These are phyloP conservation scores for Thymus mandschuricus DNA, from an alignment of 257 asterid species.

Conservation along the genomic window DNA sequence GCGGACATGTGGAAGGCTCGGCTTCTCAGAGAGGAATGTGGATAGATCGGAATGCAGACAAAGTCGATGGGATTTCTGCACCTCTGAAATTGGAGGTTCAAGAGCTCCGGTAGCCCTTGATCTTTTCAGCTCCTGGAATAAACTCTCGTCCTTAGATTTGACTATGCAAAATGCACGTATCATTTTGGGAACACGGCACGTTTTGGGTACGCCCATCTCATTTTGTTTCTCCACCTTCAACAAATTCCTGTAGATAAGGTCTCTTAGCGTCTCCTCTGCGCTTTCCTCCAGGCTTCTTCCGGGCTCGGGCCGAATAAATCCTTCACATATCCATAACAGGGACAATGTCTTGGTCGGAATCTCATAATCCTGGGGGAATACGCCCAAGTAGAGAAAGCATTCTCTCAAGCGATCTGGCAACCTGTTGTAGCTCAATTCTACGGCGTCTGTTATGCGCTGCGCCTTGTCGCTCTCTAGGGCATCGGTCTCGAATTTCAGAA, in stretches of 20 bases:
- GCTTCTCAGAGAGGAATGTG: conserved; percentile 29
- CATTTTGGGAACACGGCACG: conserved; percentile 50
- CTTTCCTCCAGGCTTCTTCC: conserved; percentile 36
- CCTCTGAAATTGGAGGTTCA: conserved; percentile 20
- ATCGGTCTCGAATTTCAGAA: background rate
- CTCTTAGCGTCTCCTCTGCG: conserved; percentile 18
- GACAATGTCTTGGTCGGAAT: conserved; percentile 41
- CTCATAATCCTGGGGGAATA: conserved; percentile 44
- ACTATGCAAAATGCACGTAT: conserved; percentile 47
- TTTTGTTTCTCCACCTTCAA: background rate
- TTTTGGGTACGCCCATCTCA: conserved; percentile 39
- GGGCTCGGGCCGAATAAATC: conserved; percentile 36
- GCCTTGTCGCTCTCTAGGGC: too few species aligned
- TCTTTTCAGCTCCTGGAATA: conserved; percentile 43
- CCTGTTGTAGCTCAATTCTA: too few species aligned
- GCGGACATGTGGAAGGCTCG: conserved; percentile 36
- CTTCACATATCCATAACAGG: conserved; percentile 57
- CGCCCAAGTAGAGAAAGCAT: conserved; percentile 54
- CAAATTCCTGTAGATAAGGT: conserved; percentile 30
- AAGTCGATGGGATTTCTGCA: conserved; percentile 42
- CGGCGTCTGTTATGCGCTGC: too few species aligned
- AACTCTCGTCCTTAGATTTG: conserved; percentile 36
- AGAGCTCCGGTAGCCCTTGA: conserved; percentile 10
- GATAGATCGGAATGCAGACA: conserved; percentile 40
- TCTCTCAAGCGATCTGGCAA: conserved; percentile 28